These are phyloP conservation scores for Globisporangium spinosum DNA, from an alignment of 352 stramenopile genomes.

Conservation along the genomic window DNA sequence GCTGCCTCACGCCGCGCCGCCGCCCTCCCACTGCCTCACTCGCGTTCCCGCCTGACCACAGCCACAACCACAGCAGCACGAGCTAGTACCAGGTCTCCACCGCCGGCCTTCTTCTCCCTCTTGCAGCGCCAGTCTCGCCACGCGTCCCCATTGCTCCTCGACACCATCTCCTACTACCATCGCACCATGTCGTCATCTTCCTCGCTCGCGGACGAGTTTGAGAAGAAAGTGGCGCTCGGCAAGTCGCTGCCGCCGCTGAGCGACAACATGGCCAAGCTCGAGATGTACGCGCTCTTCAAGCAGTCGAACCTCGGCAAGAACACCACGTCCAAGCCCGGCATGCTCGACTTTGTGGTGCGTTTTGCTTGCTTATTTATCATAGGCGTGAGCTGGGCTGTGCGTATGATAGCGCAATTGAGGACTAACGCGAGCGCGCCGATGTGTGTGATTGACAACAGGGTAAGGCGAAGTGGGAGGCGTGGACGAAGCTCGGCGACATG, in stretches of 20 bases:
- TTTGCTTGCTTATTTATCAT: not conserved
- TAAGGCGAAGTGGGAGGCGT: constrained; percentile 83
- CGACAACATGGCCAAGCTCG: constrained; percentile 73
- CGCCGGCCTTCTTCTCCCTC: not conserved
- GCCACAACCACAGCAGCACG: not conserved
- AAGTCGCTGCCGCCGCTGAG: constrained; percentile 66
- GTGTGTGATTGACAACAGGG: constrained; percentile 20
- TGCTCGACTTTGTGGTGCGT: constrained; percentile 80
- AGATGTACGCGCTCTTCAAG: constrained; percentile 87
- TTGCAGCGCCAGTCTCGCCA: not conserved
- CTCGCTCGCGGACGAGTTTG: constrained; percentile 44
- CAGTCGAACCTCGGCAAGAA: constrained; percentile 63
- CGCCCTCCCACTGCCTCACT: not conserved
- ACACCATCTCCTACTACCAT: not conserved
- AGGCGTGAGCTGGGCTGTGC: not conserved
- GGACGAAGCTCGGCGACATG: constrained; percentile 65
- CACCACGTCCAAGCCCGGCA: constrained; percentile 57
- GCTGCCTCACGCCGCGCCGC: not conserved
- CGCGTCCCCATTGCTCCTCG: not conserved
- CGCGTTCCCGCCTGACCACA: not conserved
- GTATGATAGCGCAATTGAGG: not conserved
- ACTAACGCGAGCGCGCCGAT: not conserved
- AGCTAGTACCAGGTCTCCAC: not conserved
- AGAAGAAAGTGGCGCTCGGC: constrained; percentile 56
- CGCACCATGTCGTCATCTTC: constrained; percentile 16